phyloP scores from a whole-genome alignment of 306 rosid genomes.

The Vachellia collinsii region DNA sequence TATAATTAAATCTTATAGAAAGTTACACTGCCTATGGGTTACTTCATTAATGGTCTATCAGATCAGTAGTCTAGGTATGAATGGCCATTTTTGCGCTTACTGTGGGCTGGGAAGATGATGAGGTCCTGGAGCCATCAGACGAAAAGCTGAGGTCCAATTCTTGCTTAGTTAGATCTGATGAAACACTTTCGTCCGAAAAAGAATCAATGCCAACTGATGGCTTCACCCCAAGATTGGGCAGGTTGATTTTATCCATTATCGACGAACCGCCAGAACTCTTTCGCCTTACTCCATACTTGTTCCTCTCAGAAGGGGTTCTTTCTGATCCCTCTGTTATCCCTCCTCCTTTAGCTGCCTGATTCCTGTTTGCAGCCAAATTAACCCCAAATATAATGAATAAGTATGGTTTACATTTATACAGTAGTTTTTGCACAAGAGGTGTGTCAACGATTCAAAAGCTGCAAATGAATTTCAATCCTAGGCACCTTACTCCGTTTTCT shows the following conservation, averaged over 20 bases:
- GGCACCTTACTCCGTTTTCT: slow-evolving; percentile 57
- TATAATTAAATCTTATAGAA: too few species aligned
- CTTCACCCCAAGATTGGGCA: slow-evolving; percentile 41
- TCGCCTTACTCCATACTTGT: slow-evolving; percentile 28
- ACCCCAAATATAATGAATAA: slow-evolving; percentile 22
- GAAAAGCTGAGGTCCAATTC: slow-evolving; percentile 36
- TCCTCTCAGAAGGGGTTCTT: slow-evolving; percentile 27
- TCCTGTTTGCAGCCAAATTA: slow-evolving; percentile 42
- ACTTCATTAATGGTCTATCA: background rate
- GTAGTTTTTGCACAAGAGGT: slow-evolving; percentile 11
- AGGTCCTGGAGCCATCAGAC: slow-evolving; percentile 28
- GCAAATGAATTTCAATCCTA: slow-evolving; percentile 21
- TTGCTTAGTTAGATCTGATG: slow-evolving; percentile 42
- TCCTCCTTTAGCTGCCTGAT: slow-evolving; percentile 39
- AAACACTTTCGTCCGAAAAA: slow-evolving; percentile 49
- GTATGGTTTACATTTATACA: background rate
- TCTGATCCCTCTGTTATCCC: slow-evolving; percentile 44
- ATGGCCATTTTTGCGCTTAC: slow-evolving; percentile 50
- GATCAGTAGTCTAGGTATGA: slow-evolving; percentile 1
- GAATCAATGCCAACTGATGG: slow-evolving; percentile 44
- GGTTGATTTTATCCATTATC: slow-evolving; percentile 52
- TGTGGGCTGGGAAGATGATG: slow-evolving; percentile 43
- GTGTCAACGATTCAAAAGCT: background rate
- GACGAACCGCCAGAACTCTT: slow-evolving; percentile 47
- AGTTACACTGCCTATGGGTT: background rate